Conservation (phyloP, 768 basidiomycete genomes). For the Erythrobasidium yunnanense region DNA sequence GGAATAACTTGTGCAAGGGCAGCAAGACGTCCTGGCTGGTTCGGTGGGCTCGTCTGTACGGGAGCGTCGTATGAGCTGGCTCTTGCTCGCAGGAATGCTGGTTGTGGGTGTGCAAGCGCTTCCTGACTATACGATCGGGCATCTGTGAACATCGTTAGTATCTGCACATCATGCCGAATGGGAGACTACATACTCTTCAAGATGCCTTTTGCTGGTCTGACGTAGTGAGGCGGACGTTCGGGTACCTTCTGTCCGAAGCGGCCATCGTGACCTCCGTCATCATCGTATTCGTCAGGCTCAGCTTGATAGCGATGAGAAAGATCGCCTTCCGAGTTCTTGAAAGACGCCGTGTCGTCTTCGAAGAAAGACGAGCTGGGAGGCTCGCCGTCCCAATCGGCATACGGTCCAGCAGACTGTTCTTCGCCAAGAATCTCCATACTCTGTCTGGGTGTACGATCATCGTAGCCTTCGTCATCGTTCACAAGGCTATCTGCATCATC, state of each 20-base stretch:
- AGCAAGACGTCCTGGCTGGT: constrained; percentile 47
- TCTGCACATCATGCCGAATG: neutral
- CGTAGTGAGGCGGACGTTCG: constrained; percentile 50
- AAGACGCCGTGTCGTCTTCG: constrained; percentile 28
- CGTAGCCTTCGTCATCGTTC: constrained; percentile 51
- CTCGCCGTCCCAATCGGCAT: constrained; percentile 18
- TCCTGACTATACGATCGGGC: constrained; percentile 61
- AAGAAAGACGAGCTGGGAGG: constrained; percentile 26
- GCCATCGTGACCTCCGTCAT: constrained; percentile 49
- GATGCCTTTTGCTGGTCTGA: constrained; percentile 64
- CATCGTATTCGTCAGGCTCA: constrained; percentile 19
- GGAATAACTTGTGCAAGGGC: constrained; percentile 35
- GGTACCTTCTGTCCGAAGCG: constrained; percentile 53
- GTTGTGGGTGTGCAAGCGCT: constrained; percentile 68
- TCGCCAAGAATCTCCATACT: constrained; percentile 28
- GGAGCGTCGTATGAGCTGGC: constrained; percentile 37
- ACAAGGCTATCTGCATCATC: constrained; percentile 51
- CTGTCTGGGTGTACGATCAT: constrained; percentile 39
- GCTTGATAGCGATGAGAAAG: constrained; percentile 1
- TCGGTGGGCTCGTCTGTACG: constrained; percentile 26
- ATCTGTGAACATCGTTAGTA: constrained; percentile 44
- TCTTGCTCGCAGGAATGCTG: constrained; percentile 43
- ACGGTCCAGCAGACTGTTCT: neutral
- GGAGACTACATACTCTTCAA: constrained; percentile 60
- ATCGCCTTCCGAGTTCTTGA: neutral